Evolutionary conservation across 148 eudicot genomes (phyloP).

Genomic region (Beta vulgaris): DNA sequence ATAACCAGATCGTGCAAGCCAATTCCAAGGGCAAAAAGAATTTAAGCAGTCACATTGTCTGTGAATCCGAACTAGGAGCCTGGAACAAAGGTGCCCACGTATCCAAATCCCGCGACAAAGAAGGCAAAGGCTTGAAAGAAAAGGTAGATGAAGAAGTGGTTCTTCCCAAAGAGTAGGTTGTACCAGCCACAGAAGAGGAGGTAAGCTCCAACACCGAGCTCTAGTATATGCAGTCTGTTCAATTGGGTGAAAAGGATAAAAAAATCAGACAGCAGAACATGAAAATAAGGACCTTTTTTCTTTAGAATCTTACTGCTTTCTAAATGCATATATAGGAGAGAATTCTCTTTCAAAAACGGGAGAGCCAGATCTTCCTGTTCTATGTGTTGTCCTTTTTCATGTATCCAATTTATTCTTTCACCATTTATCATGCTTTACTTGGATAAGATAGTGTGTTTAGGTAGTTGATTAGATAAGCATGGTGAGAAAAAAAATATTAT

Average conservation of each 20-base stretch:
- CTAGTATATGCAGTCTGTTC: slow-evolving; percentile 35
- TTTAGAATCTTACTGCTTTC: no score
- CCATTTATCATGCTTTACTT: no score
- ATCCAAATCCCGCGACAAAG: slow-evolving; percentile 72
- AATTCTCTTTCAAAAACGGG: no score
- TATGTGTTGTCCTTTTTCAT: no score
- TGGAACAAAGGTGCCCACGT: slow-evolving; percentile 64
- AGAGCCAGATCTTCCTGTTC: no score
- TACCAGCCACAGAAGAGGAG: slow-evolving; percentile 64
- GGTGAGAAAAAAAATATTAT: background rate
- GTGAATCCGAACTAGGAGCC: background rate
- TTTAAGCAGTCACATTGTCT: background rate
- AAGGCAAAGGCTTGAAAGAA: slow-evolving; percentile 66
- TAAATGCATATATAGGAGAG: no score
- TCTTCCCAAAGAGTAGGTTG: slow-evolving; percentile 46
- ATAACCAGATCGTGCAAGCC: background rate
- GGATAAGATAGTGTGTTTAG: background rate
- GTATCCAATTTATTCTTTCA: no score
- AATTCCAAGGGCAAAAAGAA: background rate
- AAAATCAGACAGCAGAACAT: background rate
- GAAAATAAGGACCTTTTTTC: background rate
- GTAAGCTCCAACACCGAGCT: slow-evolving; percentile 35
- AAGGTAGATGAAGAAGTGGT: slow-evolving; percentile 62
- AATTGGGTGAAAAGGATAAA: background rate
- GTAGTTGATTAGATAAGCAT: background rate